These are phyloP conservation scores for Globisporangium mamillatum DNA, from an alignment of 352 stramenopile genomes.

Conservation along the genomic window DNA sequence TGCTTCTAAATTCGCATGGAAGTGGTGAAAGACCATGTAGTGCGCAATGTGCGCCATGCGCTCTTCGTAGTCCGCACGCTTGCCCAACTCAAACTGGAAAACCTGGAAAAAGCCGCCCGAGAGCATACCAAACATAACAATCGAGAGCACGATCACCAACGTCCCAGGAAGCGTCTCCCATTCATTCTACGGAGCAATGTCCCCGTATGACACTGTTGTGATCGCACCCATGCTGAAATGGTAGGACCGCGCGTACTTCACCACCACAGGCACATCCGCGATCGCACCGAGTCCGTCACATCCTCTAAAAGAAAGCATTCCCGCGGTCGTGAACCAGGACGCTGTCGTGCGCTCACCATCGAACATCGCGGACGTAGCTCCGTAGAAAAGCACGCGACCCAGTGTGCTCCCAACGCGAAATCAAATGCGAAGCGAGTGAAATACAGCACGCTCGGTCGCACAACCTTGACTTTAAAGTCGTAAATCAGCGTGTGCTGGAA, in stretches of 20 bases:
- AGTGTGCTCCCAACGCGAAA: constrained; percentile 26
- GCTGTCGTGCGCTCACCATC: constrained; percentile 2
- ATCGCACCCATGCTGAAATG: constrained; percentile 41
- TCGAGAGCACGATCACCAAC: constrained; percentile 38
- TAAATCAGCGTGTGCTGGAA: constrained; percentile 22
- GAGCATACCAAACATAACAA: constrained; percentile 41
- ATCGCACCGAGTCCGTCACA: constrained; percentile 18
- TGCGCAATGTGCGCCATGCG: constrained; percentile 32
- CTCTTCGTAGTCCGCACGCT: constrained; percentile 47
- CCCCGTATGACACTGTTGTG: constrained; percentile 40
- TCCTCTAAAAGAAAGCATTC: constrained; percentile 29
- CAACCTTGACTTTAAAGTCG: constrained; percentile 14
- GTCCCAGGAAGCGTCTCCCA: constrained; percentile 28
- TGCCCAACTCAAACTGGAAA: constrained; percentile 45
- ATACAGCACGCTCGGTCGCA: constrained; percentile 13
- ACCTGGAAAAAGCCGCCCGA: constrained; percentile 42
- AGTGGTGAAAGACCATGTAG: constrained; percentile 41
- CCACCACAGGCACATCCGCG: constrained; percentile 15
- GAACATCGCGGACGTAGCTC: constrained; percentile 15
- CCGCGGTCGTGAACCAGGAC: constrained; percentile 21
- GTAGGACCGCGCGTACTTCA: constrained; percentile 29
- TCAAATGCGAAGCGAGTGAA: constrained; percentile 21
- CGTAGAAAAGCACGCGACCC: constrained; percentile 29
- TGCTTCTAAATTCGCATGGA: constrained; percentile 37
- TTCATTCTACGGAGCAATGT: constrained; percentile 34